These are phyloP conservation scores for Colletotrichum siamense DNA, from an alignment of 2,329 filamentous ascomycete species.

Conservation along the genomic window DNA sequence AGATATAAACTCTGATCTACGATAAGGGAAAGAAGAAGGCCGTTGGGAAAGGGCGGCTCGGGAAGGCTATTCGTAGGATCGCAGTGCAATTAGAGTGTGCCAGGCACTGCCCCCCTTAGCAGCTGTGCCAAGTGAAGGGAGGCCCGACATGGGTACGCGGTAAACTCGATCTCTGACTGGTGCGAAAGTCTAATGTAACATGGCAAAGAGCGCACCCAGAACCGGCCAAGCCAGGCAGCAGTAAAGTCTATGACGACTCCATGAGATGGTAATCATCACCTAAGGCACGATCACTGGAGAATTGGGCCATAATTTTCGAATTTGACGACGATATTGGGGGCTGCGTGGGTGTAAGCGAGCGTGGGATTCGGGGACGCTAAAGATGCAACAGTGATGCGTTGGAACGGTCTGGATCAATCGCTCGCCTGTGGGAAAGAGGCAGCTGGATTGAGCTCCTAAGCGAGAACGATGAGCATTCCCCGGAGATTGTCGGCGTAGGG, in stretches of 20 bases:
- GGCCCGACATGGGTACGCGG: background rate
- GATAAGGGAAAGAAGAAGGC: background rate
- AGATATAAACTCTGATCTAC: background rate
- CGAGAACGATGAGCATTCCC: background rate
- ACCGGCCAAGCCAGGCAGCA: background rate
- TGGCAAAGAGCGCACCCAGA: background rate
- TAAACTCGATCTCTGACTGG: background rate
- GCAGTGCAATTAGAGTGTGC: background rate
- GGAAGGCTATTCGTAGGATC: background rate
- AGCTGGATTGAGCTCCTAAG: background rate
- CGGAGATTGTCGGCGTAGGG: background rate
- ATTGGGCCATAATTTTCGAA: background rate
- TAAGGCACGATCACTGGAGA: background rate
- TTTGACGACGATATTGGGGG: background rate
- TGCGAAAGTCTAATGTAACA: background rate
- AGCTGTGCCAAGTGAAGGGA: background rate
- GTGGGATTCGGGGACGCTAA: background rate
- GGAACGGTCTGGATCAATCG: background rate
- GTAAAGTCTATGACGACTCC: constrained; percentile 9
- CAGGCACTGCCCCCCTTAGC: background rate
- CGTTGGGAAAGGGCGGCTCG: background rate
- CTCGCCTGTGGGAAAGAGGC: background rate
- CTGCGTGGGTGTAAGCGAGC: background rate
- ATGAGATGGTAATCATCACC: background rate
- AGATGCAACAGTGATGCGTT: background rate